Evolutionary conservation across 139 green algal species (phyloP).

Genomic region (Chlamydomonas sphaeroides): DNA sequence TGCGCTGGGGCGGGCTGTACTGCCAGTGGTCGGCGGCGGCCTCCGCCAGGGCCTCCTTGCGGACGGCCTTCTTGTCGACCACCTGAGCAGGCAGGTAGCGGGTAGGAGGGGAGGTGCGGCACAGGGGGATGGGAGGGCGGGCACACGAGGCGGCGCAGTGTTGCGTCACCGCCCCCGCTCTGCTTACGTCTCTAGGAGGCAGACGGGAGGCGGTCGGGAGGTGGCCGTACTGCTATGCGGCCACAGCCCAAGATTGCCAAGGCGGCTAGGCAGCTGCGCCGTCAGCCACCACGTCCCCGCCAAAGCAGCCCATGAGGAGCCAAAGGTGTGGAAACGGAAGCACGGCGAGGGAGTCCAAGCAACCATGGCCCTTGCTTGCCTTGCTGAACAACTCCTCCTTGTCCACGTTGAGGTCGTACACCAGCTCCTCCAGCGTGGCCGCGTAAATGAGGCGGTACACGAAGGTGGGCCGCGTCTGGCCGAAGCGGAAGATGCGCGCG

Average conservation of each 20-base stretch:
- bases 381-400: conserved; percentile 48
- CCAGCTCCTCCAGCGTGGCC: conserved; percentile 45
- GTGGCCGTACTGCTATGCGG: not conserved
- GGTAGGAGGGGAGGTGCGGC: not conserved
- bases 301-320: too few species aligned
- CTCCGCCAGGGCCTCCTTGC: not conserved
- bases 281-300: not conserved
- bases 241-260: not conserved
- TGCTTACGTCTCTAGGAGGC: too few species aligned
- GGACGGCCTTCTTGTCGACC: conserved; percentile 31
- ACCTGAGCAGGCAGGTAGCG: not conserved
- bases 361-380: not conserved
- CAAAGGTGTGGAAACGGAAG: not conserved
- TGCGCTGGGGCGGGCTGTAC: not conserved
- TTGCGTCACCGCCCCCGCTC: not conserved
- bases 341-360: not conserved
- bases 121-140: not conserved
- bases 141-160: not conserved
- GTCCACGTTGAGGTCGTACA: conserved; percentile 39
- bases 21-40: not conserved
- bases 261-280: too few species aligned
- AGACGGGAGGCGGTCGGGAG: too few species aligned
- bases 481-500: conserved; percentile 65
- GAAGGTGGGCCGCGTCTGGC: conserved; percentile 55
- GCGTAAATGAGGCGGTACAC: conserved; percentile 70